A percentile compares a stretch with the other conserved stretches of the same genome.
These are phyloP conservation scores for Fusarium sublunatum DNA, from an alignment of 2,329 filamentous ascomycete species.

Conservation along the genomic window DNA sequence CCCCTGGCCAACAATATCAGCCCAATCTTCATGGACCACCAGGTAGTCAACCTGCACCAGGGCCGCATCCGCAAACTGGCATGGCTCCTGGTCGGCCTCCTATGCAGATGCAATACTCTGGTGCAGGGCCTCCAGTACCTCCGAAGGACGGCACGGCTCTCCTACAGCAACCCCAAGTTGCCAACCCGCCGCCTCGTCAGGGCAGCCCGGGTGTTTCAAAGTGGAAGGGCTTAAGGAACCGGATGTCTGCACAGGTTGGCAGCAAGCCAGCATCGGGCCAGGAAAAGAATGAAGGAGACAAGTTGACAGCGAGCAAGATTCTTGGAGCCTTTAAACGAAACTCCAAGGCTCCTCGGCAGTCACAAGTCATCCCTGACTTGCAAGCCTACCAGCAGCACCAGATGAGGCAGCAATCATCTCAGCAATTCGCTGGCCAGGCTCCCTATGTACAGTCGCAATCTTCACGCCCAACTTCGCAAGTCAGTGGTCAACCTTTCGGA, in stretches of 20 bases:
- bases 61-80: slow-evolving; percentile 22
- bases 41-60: slow-evolving; percentile 21
- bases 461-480: slow-evolving; percentile 21
- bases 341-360: slow-evolving; percentile 46
- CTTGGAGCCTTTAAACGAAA: slow-evolving; percentile 50
- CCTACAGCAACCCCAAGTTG: slow-evolving; percentile 16
- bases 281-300: slow-evolving; percentile 37
- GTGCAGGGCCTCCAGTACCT: slow-evolving; percentile 21
- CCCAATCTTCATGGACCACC: slow-evolving; percentile 13
- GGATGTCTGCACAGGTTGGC: slow-evolving; percentile 49
- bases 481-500: slow-evolving; percentile 25
- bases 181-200: slow-evolving; percentile 28
- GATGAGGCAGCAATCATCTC: slow-evolving; percentile 19
- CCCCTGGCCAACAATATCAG: slow-evolving; percentile 28
- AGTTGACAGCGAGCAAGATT: slow-evolving; percentile 46
- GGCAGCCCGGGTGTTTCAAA: slow-evolving; percentile 43
- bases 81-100: slow-evolving; percentile 24
- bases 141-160: slow-evolving; percentile 20
- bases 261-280: slow-evolving; percentile 33
- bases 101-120: slow-evolving; percentile 33
- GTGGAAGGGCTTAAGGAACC: slow-evolving; percentile 51
- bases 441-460: slow-evolving; percentile 17
- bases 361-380: slow-evolving; percentile 20
- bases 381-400: slow-evolving; percentile 40
- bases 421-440: slow-evolving; percentile 19